A percentile compares a stretch with the other conserved stretches of the same genome.
Evolutionary conservation across 1,284 basidiomycete genomes (phyloP).

Genomic region (Apiotrichum sp.): DNA sequence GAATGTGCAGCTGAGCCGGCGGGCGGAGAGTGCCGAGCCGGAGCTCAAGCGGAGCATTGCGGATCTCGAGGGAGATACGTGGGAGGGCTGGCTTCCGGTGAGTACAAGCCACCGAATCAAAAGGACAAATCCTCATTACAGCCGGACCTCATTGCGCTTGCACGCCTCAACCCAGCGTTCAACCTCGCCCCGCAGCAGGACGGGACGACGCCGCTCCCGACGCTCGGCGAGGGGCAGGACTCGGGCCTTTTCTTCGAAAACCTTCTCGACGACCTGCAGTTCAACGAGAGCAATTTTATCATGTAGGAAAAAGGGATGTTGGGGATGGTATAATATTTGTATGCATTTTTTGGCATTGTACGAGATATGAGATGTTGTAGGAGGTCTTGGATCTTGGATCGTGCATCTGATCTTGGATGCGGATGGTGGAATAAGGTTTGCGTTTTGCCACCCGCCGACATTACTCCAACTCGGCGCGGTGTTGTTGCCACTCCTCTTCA

Average conservation of each 20-base stretch:
- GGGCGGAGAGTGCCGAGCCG: constrained; percentile 3
- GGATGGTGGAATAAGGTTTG: too few species aligned
- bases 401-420: too few species aligned
- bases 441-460: too few species aligned
- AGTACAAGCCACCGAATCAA: neutral
- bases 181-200: neutral
- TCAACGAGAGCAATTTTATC: constrained; percentile 16
- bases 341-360: too few species aligned
- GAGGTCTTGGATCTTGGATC: too few species aligned
- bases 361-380: too few species aligned
- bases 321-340: too few species aligned
- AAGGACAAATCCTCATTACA: neutral
- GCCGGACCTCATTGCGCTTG: constrained; percentile 13
- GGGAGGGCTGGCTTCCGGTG: constrained; percentile 18
- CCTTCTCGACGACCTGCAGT: constrained; percentile 16
- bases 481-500: too few species aligned
- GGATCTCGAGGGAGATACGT: constrained; percentile 10
- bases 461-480: too few species aligned
- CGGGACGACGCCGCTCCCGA: neutral
- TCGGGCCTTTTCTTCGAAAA: constrained; percentile 8
- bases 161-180: constrained; percentile 10
- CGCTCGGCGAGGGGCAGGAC: neutral
- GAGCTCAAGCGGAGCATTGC: constrained; percentile 9
- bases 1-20: constrained; percentile 15
- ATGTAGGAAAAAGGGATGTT: constrained; percentile 1